These are phyloP conservation scores for Cajanus cajan DNA, from an alignment of 306 rosid genomes.

Conservation along the genomic window DNA sequence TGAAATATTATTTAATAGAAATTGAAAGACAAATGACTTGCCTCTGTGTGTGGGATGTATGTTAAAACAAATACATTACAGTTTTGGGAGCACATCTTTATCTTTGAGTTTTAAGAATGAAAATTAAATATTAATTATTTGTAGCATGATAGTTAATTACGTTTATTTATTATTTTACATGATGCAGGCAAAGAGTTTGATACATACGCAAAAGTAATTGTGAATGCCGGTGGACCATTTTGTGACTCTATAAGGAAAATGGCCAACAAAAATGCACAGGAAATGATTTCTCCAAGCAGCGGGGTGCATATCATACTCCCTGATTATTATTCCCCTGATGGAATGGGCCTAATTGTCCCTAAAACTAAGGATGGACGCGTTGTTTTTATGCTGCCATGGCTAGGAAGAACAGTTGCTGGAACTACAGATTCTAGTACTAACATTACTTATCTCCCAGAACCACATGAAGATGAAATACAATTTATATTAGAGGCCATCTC, in stretches of 20 bases:
- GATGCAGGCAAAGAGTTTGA: constrained; percentile 84
- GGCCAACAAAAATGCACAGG: constrained; percentile 62
- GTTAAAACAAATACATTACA: constrained; percentile 4
- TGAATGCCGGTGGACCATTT: constrained; percentile 98
- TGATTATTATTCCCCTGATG: constrained; percentile 97
- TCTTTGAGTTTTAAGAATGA: background rate
- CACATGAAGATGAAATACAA: constrained; percentile 94
- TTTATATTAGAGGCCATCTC: constrained; percentile 93
- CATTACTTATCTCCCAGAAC: constrained; percentile 90
- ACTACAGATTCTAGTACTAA: constrained; percentile 90
- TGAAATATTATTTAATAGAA: background rate
- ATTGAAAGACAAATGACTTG: background rate
- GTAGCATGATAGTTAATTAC: background rate
- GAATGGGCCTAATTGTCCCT: constrained; percentile 98
- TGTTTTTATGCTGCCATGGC: constrained; percentile 98
- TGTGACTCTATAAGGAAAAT: constrained; percentile 84
- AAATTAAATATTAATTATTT: background rate
- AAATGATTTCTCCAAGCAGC: constrained; percentile 92
- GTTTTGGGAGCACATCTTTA: background rate
- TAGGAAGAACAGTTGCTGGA: constrained; percentile 97
- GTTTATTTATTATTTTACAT: constrained; percentile 37
- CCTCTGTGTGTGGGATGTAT: background rate
- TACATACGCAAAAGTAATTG: constrained; percentile 91
- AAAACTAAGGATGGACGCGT: constrained; percentile 98
- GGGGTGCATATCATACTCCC: constrained; percentile 97